These are phyloP conservation scores for Calonectria ilicicola DNA, from an alignment of 2,329 filamentous ascomycete species.

Conservation along the genomic window DNA sequence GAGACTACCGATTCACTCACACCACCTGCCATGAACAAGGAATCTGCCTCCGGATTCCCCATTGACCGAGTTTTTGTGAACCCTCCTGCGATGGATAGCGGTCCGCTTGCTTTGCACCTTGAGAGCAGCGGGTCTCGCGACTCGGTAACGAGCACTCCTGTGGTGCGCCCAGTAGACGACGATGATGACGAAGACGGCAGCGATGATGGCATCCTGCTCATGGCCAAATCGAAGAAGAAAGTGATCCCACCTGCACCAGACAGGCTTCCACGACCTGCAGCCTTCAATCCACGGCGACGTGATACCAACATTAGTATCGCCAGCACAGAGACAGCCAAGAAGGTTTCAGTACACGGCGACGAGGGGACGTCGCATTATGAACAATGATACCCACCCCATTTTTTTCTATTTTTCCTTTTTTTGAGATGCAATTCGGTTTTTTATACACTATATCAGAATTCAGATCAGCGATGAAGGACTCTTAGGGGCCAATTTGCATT, in stretches of 20 bases:
- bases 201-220: slow-evolving; percentile 66
- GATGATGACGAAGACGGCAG: slow-evolving; percentile 62
- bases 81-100: slow-evolving; percentile 47
- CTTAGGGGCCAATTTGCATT: slow-evolving; percentile 30
- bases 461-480: slow-evolving; percentile 31
- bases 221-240: slow-evolving; percentile 65
- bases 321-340: slow-evolving; percentile 74
- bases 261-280: slow-evolving; percentile 35
- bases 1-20: slow-evolving; percentile 67
- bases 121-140: slow-evolving; percentile 33
- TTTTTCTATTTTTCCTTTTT: too few species aligned
- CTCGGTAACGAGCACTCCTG: slow-evolving; percentile 42
- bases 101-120: slow-evolving; percentile 46
- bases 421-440: slow-evolving; percentile 9
- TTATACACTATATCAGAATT: slow-evolving; percentile 33
- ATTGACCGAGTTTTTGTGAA: slow-evolving; percentile 55
- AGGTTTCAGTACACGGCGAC: slow-evolving; percentile 56
- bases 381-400: slow-evolving; percentile 40
- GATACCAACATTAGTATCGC: slow-evolving; percentile 72
- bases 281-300: slow-evolving; percentile 59
- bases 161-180: slow-evolving; percentile 48
- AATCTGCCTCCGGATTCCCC: slow-evolving; percentile 59
- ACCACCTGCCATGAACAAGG: slow-evolving; percentile 63
- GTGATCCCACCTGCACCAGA: slow-evolving; percentile 34
- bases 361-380: slow-evolving; percentile 43